phyloP scores from a whole-genome alignment of 1,284 basidiomycete genomes.

The Cronartium quercuum region DNA sequence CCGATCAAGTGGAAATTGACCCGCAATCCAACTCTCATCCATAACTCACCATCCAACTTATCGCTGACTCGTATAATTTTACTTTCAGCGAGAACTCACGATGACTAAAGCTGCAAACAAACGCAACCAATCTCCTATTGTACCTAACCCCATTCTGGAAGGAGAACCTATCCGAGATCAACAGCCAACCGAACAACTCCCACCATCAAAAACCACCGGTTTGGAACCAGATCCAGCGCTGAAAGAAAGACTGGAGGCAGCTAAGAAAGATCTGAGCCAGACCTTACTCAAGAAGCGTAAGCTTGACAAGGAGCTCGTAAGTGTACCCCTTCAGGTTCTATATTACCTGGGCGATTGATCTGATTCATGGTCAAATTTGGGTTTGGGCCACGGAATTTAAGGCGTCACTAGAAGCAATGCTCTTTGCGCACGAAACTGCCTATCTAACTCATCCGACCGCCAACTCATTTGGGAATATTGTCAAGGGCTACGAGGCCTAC shows the following conservation, averaged over 20 bases:
- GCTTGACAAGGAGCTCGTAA: constrained; percentile 35
- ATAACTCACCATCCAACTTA: too few species aligned
- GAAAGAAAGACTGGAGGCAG: constrained; percentile 9
- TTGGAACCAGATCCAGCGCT: neutral
- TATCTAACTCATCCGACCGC: constrained; percentile 35
- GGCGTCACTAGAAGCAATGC: constrained; percentile 24
- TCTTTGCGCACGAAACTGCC: constrained; percentile 31
- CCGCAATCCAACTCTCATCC: too few species aligned
- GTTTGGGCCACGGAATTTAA: neutral
- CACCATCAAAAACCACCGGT: neutral
- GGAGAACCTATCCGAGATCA: too few species aligned
- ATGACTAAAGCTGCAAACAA: too few species aligned
- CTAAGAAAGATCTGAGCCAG: constrained; percentile 13
- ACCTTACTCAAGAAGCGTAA: constrained; percentile 36
- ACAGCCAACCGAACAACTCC: too few species aligned
- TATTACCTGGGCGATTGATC: neutral
- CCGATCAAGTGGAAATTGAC: too few species aligned
- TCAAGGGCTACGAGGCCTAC: constrained; percentile 39
- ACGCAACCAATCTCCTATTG: too few species aligned
- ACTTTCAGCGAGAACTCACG: too few species aligned
- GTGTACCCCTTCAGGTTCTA: neutral
- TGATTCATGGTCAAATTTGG: neutral
- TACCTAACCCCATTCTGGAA: too few species aligned
- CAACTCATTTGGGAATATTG: constrained; percentile 37
- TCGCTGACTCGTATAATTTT: too few species aligned